Conservation (phyloP, 108 stramenopile species). For the Fistulifera solaris region DNA sequence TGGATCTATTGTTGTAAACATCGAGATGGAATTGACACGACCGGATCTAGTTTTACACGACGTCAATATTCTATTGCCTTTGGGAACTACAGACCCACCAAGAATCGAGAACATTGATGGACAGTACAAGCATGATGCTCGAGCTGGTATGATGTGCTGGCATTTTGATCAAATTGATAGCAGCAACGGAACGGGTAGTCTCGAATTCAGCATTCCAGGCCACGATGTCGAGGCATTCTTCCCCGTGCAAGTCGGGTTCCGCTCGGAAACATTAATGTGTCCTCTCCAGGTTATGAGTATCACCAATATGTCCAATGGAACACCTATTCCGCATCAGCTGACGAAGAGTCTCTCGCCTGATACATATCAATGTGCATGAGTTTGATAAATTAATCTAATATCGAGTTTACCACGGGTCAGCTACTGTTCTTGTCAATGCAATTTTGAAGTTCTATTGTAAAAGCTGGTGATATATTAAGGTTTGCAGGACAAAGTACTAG, state of each 20-base stretch:
- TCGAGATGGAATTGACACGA: constrained; percentile 89
- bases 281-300: constrained; percentile 67
- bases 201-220: constrained; percentile 89
- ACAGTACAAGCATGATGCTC: constrained; percentile 86
- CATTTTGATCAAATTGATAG: constrained; percentile 88
- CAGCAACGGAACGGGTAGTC: constrained; percentile 66
- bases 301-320: constrained; percentile 48
- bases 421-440: too few relatives aligned
- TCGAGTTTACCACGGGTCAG: too few relatives aligned
- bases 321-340: constrained; percentile 70
- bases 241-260: constrained; percentile 91
- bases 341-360: constrained; percentile 58
- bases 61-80: constrained; percentile 89
- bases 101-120: constrained; percentile 85
- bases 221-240: constrained; percentile 87
- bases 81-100: constrained; percentile 83
- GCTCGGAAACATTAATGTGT: constrained; percentile 81
- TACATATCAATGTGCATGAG: constrained; percentile 56
- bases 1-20: constrained; percentile 90
- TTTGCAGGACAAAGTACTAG: too few relatives aligned
- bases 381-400: too few relatives aligned
- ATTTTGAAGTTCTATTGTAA: too few relatives aligned
- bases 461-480: too few relatives aligned
- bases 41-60: constrained; percentile 77
- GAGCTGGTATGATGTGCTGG: constrained; percentile 90